Percentiles rank a stretch among this genome's conserved stretches.
Conservation (phyloP, 805 yeast species). For the Candida broadrunensis region DNA sequence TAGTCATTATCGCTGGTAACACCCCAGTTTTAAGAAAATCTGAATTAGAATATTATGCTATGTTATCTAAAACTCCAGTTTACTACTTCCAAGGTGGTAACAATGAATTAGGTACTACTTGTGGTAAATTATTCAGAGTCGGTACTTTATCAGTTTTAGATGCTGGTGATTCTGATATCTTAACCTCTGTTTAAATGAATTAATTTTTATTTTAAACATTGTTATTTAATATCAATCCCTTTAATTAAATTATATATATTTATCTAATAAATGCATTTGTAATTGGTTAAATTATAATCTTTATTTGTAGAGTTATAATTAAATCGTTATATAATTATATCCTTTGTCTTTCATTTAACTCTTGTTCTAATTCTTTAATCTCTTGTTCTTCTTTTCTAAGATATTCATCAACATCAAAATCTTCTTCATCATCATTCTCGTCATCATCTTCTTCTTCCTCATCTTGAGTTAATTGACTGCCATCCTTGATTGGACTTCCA, state of each 20-base stretch:
- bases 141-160: slow-evolving; percentile 95
- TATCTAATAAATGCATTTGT: no score
- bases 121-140: slow-evolving; percentile 99
- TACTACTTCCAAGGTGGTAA: slow-evolving; percentile 99
- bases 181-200: slow-evolving; percentile 50
- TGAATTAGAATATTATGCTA: slow-evolving; percentile 99
- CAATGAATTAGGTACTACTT: slow-evolving; percentile 99
- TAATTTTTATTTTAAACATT: neutral
- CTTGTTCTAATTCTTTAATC: slow-evolving; percentile 37
- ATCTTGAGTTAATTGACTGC: slow-evolving; percentile 4
- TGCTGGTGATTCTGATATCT: slow-evolving; percentile 99
- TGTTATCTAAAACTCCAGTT: slow-evolving; percentile 95
- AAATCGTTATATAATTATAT: no score
- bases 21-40: slow-evolving; percentile 99
- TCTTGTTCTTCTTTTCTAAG: slow-evolving; percentile 46
- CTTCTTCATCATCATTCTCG: slow-evolving; percentile 7
- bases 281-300: no score
- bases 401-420: slow-evolving; percentile 32
- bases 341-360: slow-evolving; percentile 2
- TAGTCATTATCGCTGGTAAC: slow-evolving; percentile 97
- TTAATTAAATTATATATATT: neutral
- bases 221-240: neutral
- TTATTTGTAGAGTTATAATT: no score
- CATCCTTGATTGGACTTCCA: slow-evolving; percentile 10
- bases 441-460: slow-evolving; percentile 3